These are phyloP conservation scores for Glebionis coronaria DNA, from an alignment of 129 eudicot genomes.

Conservation along the genomic window DNA sequence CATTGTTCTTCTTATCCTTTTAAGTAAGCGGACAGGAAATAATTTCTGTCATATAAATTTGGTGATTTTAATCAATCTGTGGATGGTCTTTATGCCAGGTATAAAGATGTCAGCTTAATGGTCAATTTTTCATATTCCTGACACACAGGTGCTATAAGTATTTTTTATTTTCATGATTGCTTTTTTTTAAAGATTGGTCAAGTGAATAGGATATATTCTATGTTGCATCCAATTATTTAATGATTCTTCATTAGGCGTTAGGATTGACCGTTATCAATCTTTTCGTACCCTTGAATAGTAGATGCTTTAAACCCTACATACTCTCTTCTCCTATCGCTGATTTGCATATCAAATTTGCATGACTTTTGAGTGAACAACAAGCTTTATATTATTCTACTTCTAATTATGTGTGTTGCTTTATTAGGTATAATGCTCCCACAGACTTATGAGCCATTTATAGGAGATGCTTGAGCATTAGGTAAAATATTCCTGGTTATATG, in stretches of 20 bases:
- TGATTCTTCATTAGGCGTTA: conserved; percentile 8
- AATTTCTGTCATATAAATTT: neutral
- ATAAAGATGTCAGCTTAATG: neutral
- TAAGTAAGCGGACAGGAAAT: neutral
- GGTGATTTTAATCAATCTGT: neutral
- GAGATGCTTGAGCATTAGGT: no score
- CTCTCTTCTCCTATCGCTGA: no score
- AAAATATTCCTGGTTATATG: no score
- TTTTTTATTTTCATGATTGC: neutral
- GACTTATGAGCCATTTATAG: conserved; percentile 11
- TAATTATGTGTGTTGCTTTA: neutral
- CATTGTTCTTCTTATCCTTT: conserved; percentile 2
- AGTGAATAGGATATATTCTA: conserved; percentile 8
- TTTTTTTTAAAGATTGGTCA: conserved; percentile 14
- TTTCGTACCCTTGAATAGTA: neutral
- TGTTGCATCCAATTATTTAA: neutral
- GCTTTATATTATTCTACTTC: no score
- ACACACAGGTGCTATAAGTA: conserved; percentile 1
- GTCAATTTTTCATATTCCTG: neutral
- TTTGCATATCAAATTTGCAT: no score
- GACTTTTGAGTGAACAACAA: conserved; percentile 4
- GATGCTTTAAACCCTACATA: no score
- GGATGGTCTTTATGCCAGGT: conserved; percentile 5
- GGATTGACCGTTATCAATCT: neutral
- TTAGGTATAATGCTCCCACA: neutral